phyloP scores from a whole-genome alignment of 2,329 filamentous ascomycete species.

The Fusarium torreyae region DNA sequence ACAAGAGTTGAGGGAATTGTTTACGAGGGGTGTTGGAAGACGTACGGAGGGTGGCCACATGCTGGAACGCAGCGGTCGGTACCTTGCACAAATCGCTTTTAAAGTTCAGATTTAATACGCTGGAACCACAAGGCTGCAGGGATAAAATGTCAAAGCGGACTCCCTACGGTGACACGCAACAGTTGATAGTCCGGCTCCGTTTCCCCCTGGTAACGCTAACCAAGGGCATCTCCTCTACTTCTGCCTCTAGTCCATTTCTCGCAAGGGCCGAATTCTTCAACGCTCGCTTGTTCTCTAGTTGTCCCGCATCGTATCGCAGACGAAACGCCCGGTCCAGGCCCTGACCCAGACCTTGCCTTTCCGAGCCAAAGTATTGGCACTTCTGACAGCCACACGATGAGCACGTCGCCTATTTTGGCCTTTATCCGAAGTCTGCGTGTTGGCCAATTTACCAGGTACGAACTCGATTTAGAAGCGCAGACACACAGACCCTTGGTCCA shows the following conservation, averaged over 20 bases:
- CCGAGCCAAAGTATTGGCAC: background rate
- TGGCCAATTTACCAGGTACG: slow-evolving; percentile 21
- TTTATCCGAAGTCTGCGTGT: slow-evolving; percentile 17
- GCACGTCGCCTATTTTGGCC: background rate
- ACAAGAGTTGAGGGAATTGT: slow-evolving; percentile 11
- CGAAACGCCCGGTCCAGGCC: background rate
- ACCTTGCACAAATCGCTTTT: slow-evolving; percentile 3
- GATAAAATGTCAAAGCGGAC: too few relatives aligned
- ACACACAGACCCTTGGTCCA: slow-evolving; percentile 9
- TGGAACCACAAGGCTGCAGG: background rate
- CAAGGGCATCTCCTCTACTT: background rate
- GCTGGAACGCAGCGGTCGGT: too few relatives aligned
- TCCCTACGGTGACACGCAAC: background rate
- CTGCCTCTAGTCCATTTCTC: slow-evolving; percentile 11
- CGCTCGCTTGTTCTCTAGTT: background rate
- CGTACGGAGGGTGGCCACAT: too few relatives aligned
- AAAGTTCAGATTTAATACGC: background rate
- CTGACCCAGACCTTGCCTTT: slow-evolving; percentile 14
- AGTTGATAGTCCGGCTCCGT: slow-evolving; percentile 22
- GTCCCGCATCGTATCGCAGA: background rate
- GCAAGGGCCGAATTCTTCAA: background rate
- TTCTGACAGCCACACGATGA: slow-evolving; percentile 12
- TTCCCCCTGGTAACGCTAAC: slow-evolving; percentile 12
- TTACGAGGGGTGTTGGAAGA: slow-evolving; percentile 4
- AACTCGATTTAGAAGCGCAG: slow-evolving; percentile 37